Conservation (phyloP, 164 flowering plant genomes). For the Macadamia integrifolia region DNA sequence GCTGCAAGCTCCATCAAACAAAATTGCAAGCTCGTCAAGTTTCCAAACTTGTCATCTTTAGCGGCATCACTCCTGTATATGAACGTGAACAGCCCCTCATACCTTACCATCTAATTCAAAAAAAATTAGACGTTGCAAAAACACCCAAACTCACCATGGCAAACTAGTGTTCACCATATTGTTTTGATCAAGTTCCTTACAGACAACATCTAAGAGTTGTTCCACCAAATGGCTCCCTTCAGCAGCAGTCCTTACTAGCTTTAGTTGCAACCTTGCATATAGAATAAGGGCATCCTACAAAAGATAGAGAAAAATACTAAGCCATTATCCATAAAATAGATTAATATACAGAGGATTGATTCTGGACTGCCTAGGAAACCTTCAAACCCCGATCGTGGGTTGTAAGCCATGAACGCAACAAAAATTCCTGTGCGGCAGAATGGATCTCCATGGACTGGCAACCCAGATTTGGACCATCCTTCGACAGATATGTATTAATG, state of each 20-base stretch:
- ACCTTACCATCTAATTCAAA: slow-evolving; percentile 1
- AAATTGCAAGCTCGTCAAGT: slow-evolving; percentile 39
- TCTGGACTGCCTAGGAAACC: slow-evolving; percentile 28
- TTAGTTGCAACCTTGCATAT: slow-evolving; percentile 77
- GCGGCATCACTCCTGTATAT: slow-evolving; percentile 49
- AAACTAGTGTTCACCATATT: slow-evolving; percentile 22
- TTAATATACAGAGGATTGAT: not conserved
- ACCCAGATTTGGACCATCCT: slow-evolving; percentile 93
- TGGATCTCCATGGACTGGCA: slow-evolving; percentile 60
- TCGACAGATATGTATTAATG: slow-evolving; percentile 64
- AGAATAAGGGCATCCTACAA: slow-evolving; percentile 62
- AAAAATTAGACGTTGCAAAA: not conserved
- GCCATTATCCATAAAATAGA: not conserved
- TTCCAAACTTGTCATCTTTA: slow-evolving; percentile 67
- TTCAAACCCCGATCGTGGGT: slow-evolving; percentile 73
- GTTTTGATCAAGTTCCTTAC: slow-evolving; percentile 77
- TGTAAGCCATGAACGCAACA: slow-evolving; percentile 65
- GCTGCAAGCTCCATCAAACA: slow-evolving; percentile 88
- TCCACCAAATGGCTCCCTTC: slow-evolving; percentile 55
- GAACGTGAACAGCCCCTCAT: slow-evolving; percentile 10
- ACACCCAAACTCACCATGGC: slow-evolving; percentile 38
- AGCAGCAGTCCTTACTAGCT: slow-evolving; percentile 43
- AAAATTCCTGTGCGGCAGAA: slow-evolving; percentile 54
- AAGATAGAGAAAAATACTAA: slow-evolving; percentile 1
- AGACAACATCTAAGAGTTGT: slow-evolving; percentile 66